Conservation (phyloP, 1,139 yeast species). For the Kurtzmaniella quercitrusa region DNA sequence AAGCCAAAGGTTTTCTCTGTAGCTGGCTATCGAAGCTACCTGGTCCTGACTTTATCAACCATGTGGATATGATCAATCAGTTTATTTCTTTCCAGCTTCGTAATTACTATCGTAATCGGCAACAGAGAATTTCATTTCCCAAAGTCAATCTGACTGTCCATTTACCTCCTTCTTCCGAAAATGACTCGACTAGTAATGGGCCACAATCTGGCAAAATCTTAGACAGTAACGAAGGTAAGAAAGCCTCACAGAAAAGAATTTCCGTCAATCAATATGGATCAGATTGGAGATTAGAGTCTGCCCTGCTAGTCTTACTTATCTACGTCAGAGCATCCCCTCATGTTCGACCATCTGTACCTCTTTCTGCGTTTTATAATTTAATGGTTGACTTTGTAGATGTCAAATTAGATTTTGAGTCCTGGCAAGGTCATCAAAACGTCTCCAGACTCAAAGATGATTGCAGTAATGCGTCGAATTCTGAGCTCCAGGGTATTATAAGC, state of each 20-base stretch:
- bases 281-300: slow-evolving; percentile 78
- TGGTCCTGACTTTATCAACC: slow-evolving; percentile 33
- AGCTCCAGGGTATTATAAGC: slow-evolving; percentile 38
- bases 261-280: slow-evolving; percentile 62
- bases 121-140: slow-evolving; percentile 13
- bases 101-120: slow-evolving; percentile 32
- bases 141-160: neutral
- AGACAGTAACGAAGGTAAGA: slow-evolving; percentile 5
- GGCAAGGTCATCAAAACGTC: slow-evolving; percentile 49
- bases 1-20: slow-evolving; percentile 41
- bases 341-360: slow-evolving; percentile 31
- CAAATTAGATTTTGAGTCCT: slow-evolving; percentile 73
- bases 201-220: neutral
- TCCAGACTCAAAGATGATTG: slow-evolving; percentile 3
- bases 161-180: neutral
- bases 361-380: slow-evolving; percentile 68
- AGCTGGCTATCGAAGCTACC: slow-evolving; percentile 55
- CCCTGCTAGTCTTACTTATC: slow-evolving; percentile 53
- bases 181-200: neutral
- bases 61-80: slow-evolving; percentile 55
- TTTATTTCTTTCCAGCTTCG: slow-evolving; percentile 62
- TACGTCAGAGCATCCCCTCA: slow-evolving; percentile 50
- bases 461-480: slow-evolving; percentile 16
- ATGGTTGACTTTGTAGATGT: slow-evolving; percentile 77
- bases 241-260: slow-evolving; percentile 27